These are phyloP conservation scores for Gymnopilus junonius DNA, from an alignment of 768 basidiomycete genomes.

Conservation along the genomic window DNA sequence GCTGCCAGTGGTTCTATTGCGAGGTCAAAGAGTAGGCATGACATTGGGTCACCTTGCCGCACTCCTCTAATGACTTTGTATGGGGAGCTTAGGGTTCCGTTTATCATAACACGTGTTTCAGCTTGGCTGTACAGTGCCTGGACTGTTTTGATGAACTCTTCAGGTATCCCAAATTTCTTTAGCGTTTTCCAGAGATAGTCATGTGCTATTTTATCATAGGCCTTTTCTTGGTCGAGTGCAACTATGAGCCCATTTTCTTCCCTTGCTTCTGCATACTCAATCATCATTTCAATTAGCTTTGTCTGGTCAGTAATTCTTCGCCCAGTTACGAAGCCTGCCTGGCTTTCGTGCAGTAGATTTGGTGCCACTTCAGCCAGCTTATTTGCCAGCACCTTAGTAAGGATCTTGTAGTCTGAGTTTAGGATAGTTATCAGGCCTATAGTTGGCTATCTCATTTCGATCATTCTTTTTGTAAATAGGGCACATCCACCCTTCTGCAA, in stretches of 20 bases:
- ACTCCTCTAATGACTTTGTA: slow-evolving; percentile 37
- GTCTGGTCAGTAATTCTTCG: neutral
- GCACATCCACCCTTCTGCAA: slow-evolving; percentile 40
- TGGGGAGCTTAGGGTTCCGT: slow-evolving; percentile 29
- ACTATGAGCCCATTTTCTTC: neutral
- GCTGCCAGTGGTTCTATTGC: slow-evolving; percentile 44
- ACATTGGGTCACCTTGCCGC: slow-evolving; percentile 41
- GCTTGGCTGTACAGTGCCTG: slow-evolving; percentile 33
- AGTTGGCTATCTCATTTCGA: slow-evolving; percentile 24
- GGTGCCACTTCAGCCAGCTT: neutral
- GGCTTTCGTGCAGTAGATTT: neutral
- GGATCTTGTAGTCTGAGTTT: neutral
- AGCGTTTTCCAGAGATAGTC: slow-evolving; percentile 33
- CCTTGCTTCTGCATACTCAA: neutral
- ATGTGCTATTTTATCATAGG: slow-evolving; percentile 40
- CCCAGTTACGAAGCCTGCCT: neutral
- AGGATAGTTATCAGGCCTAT: slow-evolving; percentile 29
- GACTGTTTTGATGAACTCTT: slow-evolving; percentile 30
- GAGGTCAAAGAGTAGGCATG: slow-evolving; percentile 31
- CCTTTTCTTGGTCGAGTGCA: slow-evolving; percentile 1
- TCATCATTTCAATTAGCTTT: neutral
- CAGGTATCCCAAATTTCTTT: slow-evolving; percentile 25
- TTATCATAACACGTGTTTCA: slow-evolving; percentile 36
- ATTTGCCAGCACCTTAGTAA: neutral
- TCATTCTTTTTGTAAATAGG: slow-evolving; percentile 48